Evolutionary conservation across 1,284 basidiomycete species (phyloP).

Genomic region (Earliella scabrosa): DNA sequence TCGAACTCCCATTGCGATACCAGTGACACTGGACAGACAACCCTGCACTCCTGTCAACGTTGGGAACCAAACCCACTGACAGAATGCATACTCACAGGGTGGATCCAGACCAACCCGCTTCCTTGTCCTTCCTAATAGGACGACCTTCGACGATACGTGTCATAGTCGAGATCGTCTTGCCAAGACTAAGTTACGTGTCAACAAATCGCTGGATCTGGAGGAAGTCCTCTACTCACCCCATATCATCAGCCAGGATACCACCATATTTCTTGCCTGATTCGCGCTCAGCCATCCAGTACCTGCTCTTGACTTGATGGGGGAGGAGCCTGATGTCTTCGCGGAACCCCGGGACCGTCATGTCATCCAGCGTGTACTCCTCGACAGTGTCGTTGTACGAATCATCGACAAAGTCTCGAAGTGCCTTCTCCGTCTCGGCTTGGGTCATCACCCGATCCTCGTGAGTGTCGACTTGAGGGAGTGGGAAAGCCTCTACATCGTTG

Average conservation of each 20-base stretch:
- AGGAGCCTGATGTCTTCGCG: slow-evolving; percentile 70
- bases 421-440: slow-evolving; percentile 64
- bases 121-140: slow-evolving; percentile 68
- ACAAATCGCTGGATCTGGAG: neutral
- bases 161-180: slow-evolving; percentile 93
- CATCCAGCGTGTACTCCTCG: slow-evolving; percentile 59
- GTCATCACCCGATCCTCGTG: slow-evolving; percentile 42
- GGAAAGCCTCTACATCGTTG: slow-evolving; percentile 37
- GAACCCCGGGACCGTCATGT: slow-evolving; percentile 77
- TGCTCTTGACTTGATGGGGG: slow-evolving; percentile 87
- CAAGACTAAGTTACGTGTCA: slow-evolving; percentile 53
- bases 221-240: slow-evolving; percentile 61
- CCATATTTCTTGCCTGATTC: slow-evolving; percentile 82
- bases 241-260: slow-evolving; percentile 93
- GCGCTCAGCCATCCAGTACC: slow-evolving; percentile 87
- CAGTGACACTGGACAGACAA: slow-evolving; percentile 84
- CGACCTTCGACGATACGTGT: slow-evolving; percentile 81
- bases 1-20: slow-evolving; percentile 94
- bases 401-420: slow-evolving; percentile 61
- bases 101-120: slow-evolving; percentile 69
- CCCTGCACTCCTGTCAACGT: slow-evolving; percentile 46
- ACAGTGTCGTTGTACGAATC: slow-evolving; percentile 41
- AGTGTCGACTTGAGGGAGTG: slow-evolving; percentile 34
- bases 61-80: slow-evolving; percentile 1
- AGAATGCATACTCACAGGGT: slow-evolving; percentile 65